Percentiles rank a stretch among this genome's conserved stretches.
Evolutionary conservation across 179 eudicot species (phyloP).

Genomic region (Nepenthes alata): DNA sequence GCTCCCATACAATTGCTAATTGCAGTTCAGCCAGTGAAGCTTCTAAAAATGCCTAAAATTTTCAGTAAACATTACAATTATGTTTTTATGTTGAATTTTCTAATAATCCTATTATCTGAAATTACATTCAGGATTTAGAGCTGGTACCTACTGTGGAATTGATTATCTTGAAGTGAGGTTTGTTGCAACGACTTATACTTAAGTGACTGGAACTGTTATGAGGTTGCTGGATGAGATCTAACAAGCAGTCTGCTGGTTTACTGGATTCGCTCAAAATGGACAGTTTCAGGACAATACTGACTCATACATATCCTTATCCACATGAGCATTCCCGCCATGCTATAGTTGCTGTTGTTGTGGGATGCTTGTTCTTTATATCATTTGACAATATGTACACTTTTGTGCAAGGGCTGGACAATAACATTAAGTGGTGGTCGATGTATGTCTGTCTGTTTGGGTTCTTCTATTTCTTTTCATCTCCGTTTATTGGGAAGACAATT

Average conservation of each 20-base stretch:
- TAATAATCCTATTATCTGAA: neutral
- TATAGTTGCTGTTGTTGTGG: constrained; percentile 70
- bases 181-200: neutral
- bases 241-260: constrained; percentile 46
- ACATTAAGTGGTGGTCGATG: constrained; percentile 99
- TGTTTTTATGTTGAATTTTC: too few species aligned
- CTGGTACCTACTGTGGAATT: neutral
- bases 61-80: too few species aligned
- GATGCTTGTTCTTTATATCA: constrained; percentile 94
- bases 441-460: constrained; percentile 82
- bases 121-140: neutral
- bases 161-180: neutral
- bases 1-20: too few species aligned
- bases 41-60: too few species aligned
- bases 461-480: constrained; percentile 98
- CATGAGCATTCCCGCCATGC: constrained; percentile 99
- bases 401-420: constrained; percentile 77
- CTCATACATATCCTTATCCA: constrained; percentile 83
- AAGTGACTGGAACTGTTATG: constrained; percentile 1
- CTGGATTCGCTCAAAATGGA: constrained; percentile 75
- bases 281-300: constrained; percentile 73
- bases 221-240: constrained; percentile 38
- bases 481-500: constrained; percentile 87
- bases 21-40: too few species aligned
- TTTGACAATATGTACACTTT: constrained; percentile 91